Percentiles rank a stretch among this genome's conserved stretches.
Conservation (phyloP, 306 rosid species). For the Castanospermum australe region DNA sequence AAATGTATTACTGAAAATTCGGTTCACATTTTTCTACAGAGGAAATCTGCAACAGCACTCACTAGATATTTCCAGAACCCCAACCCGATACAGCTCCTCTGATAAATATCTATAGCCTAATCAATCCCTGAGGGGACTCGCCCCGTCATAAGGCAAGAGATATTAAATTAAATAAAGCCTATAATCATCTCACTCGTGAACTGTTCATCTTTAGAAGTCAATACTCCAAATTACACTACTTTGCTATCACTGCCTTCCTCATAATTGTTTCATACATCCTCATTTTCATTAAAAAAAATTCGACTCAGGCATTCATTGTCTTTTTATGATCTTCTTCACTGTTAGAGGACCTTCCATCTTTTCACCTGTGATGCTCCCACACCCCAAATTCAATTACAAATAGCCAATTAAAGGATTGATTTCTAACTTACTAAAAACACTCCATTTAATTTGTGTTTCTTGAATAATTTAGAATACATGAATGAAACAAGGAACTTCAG, state of each 20-base stretch:
- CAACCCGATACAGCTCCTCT: background rate
- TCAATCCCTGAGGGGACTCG: background rate
- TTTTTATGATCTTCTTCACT: background rate
- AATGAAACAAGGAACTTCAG: slow-evolving; percentile 8
- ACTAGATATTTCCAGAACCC: background rate
- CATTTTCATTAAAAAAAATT: background rate
- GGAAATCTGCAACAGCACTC: background rate
- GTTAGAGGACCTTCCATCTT: background rate
- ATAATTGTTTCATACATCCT: background rate
- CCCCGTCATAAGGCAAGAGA: background rate
- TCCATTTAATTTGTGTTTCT: background rate
- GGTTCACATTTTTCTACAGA: background rate
- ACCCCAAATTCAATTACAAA: background rate
- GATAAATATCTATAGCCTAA: background rate
- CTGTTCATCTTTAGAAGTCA: background rate
- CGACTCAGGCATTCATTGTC: background rate
- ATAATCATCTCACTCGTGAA: background rate
- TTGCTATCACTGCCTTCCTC: background rate
- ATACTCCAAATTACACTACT: background rate
- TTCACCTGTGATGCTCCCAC: background rate
- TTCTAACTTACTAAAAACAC: too few species aligned
- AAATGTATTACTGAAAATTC: background rate
- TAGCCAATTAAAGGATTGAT: background rate
- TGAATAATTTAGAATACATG: slow-evolving; percentile 14
- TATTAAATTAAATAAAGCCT: background rate